phyloP scores from a whole-genome alignment of 345 rosid species.

The Eucalyptus tenuipes region DNA sequence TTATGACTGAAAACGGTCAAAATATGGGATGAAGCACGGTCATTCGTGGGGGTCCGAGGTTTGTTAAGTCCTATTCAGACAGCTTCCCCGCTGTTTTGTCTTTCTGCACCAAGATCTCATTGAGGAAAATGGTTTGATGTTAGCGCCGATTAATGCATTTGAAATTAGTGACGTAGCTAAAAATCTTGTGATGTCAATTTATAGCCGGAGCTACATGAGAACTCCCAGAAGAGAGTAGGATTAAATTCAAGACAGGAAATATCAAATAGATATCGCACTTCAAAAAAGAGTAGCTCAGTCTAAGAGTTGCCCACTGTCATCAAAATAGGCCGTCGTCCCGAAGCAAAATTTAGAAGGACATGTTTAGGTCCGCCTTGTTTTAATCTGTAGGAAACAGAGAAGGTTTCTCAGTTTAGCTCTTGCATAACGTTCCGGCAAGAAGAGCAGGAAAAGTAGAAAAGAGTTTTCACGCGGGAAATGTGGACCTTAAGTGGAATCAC shows the following conservation, averaged over 20 bases:
- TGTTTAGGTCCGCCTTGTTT: not conserved
- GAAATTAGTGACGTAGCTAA: not conserved
- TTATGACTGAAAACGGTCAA: not conserved
- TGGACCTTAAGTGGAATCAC: constrained; percentile 1
- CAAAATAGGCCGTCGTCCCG: not conserved
- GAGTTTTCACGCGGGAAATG: not conserved
- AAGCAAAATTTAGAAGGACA: not conserved
- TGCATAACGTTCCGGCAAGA: not conserved
- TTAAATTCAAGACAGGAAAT: not conserved
- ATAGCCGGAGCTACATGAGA: not conserved
- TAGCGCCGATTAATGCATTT: not conserved
- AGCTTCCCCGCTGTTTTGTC: not conserved
- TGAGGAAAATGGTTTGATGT: not conserved
- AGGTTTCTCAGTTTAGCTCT: not conserved
- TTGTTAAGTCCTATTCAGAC: not conserved
- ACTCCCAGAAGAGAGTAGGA: not conserved
- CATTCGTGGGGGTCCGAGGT: not conserved
- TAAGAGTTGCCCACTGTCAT: not conserved
- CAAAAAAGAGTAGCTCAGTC: not conserved
- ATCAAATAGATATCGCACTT: not conserved
- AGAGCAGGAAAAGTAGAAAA: not conserved
- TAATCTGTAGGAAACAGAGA: not conserved
- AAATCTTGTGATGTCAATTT: not conserved
- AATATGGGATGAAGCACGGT: not conserved
- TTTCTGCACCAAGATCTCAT: not conserved